These are phyloP conservation scores for Scopulariopsis brevicaulis DNA, from an alignment of 2,329 filamentous ascomycete genomes.

Conservation along the genomic window DNA sequence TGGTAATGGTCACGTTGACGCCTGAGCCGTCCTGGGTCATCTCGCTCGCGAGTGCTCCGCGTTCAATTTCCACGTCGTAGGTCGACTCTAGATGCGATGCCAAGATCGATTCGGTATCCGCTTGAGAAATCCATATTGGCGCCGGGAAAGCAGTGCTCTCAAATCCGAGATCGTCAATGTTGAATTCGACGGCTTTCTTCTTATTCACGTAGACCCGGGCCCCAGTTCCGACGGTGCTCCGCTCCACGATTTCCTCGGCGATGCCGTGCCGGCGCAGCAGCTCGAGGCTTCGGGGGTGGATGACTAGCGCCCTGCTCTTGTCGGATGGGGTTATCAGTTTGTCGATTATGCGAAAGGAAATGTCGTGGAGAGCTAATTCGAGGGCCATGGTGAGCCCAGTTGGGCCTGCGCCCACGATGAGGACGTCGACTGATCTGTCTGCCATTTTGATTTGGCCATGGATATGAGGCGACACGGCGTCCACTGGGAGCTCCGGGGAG, in stretches of 20 bases:
- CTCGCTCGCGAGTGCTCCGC: conserved; percentile 14
- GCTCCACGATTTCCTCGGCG: conserved; percentile 19
- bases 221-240: conserved; percentile 23
- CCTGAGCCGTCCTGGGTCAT: conserved; percentile 17
- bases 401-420: conserved; percentile 33
- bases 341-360: conserved; percentile 26
- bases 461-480: background rate
- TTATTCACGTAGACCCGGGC: conserved; percentile 23
- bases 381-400: background rate
- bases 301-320: conserved; percentile 27
- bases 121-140: conserved; percentile 20
- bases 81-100: conserved; percentile 13
- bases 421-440: conserved; percentile 15
- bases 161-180: conserved; percentile 17
- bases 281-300: conserved; percentile 38
- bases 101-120: conserved; percentile 20
- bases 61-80: conserved; percentile 16
- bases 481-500: background rate
- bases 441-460: background rate
- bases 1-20: conserved; percentile 14
- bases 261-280: conserved; percentile 32
- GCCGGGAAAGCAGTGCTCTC: conserved; percentile 18
- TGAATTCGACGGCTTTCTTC: conserved; percentile 16
- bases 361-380: conserved; percentile 10
- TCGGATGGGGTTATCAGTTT: conserved; percentile 17